Evolutionary conservation across 2,329 filamentous ascomycete species (phyloP).

Genomic region (Alternaria sp.): DNA sequence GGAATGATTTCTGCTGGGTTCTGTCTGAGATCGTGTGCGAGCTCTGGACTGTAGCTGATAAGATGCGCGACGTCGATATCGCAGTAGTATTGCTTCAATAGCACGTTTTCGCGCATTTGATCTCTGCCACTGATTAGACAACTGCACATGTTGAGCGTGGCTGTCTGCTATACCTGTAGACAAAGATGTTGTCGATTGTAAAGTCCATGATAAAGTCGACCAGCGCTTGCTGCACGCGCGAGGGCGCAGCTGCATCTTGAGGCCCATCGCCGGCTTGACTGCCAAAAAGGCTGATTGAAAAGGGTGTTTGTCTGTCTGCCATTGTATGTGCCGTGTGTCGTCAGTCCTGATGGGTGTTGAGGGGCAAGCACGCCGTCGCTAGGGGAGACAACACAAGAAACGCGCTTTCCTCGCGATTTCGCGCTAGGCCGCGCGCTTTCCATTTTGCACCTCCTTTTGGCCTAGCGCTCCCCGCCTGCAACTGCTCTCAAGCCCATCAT

Average conservation of each 20-base stretch:
- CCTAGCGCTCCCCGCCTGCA: conserved; percentile 12
- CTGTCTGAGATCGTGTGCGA: conserved; percentile 86
- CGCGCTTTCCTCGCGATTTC: conserved; percentile 26
- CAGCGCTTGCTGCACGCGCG: conserved; percentile 74
- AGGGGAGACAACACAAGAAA: conserved; percentile 26
- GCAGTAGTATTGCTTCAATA: conserved; percentile 93
- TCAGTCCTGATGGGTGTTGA: conserved; percentile 28
- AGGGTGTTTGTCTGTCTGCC: conserved; percentile 81
- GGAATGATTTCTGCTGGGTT: conserved; percentile 94
- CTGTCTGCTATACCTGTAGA: conserved; percentile 71
- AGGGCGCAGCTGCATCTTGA: conserved; percentile 44
- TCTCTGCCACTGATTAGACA: conserved; percentile 69
- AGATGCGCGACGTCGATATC: conserved; percentile 95
- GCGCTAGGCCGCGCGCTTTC: conserved; percentile 22
- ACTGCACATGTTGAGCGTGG: conserved; percentile 1
- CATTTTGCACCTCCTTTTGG: conserved; percentile 18
- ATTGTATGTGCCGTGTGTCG: conserved; percentile 30
- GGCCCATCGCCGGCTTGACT: conserved; percentile 49
- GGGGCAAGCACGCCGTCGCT: conserved; percentile 30
- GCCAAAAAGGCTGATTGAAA: conserved; percentile 80
- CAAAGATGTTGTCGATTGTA: conserved; percentile 89
- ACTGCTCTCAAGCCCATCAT: background rate
- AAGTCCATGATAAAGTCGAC: conserved; percentile 94
- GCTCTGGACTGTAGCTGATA: conserved; percentile 94
- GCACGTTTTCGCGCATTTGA: conserved; percentile 91